These are phyloP conservation scores for Bertia moriformis DNA, from an alignment of 2,329 filamentous ascomycete species.

Conservation along the genomic window DNA sequence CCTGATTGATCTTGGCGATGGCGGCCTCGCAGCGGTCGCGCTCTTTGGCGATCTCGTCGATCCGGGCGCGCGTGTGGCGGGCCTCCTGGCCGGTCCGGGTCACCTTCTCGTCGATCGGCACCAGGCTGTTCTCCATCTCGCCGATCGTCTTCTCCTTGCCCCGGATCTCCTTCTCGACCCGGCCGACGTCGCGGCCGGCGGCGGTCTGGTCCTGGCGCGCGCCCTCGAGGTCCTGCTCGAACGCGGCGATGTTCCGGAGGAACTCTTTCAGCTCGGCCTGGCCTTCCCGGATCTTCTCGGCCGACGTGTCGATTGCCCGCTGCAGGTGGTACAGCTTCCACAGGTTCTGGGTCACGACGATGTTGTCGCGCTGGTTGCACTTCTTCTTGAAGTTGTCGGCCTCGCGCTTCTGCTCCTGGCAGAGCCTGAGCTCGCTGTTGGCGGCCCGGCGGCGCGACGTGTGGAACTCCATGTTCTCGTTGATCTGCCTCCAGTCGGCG, in stretches of 20 bases:
- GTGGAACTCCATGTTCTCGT: constrained; percentile 77
- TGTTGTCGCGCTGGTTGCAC: constrained; percentile 76
- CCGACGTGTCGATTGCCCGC: constrained; percentile 80
- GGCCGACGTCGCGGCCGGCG: constrained; percentile 60
- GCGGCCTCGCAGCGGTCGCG: constrained; percentile 54
- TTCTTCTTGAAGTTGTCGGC: constrained; percentile 88
- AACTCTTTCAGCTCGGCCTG: constrained; percentile 92
- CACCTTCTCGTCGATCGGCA: constrained; percentile 87
- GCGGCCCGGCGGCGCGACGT: constrained; percentile 81
- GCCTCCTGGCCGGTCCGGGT: constrained; percentile 60
- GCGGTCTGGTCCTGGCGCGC: constrained; percentile 70
- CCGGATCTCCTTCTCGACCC: constrained; percentile 75
- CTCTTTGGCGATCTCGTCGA: constrained; percentile 61
- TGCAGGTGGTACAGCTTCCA: constrained; percentile 98
- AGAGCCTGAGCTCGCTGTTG: constrained; percentile 95
- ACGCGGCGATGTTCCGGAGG: constrained; percentile 72
- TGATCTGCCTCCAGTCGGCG: constrained; percentile 67
- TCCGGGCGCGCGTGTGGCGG: constrained; percentile 50
- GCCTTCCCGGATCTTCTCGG: constrained; percentile 76
- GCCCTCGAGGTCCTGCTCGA: constrained; percentile 64
- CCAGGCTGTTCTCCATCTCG: constrained; percentile 67
- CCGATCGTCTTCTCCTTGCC: constrained; percentile 76
- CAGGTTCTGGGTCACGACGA: constrained; percentile 80
- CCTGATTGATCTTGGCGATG: constrained; percentile 63
- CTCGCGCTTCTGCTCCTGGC: constrained; percentile 90